Conservation (phyloP, 805 yeast genomes). For the Cyberlindnera maclurae region DNA sequence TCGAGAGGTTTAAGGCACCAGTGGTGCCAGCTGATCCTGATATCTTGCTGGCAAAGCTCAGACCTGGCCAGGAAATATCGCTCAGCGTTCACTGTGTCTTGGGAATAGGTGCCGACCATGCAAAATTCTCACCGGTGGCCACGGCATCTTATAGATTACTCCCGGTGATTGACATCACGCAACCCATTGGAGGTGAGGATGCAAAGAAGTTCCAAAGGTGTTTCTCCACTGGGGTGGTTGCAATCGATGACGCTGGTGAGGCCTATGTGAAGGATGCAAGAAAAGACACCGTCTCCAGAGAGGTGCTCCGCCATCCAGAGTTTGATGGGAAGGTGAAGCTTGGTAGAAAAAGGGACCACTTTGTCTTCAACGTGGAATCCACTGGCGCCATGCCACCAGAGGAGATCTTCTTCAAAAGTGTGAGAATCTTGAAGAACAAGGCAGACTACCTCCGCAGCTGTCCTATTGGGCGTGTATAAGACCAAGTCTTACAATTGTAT, state of each 20-base stretch:
- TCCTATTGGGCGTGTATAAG: constrained; percentile 50
- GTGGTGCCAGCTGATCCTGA: constrained; percentile 82
- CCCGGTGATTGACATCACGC: constrained; percentile 74
- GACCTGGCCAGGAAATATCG: constrained; percentile 96
- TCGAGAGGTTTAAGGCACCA: constrained; percentile 61
- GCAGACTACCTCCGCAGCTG: constrained; percentile 73
- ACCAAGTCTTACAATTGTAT: background rate
- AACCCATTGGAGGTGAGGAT: constrained; percentile 67
- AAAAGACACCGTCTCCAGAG: constrained; percentile 94
- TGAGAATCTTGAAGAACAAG: constrained; percentile 78
- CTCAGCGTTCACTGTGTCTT: constrained; percentile 84
- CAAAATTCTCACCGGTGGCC: constrained; percentile 94
- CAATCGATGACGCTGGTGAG: constrained; percentile 52
- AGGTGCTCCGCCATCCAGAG: constrained; percentile 89
- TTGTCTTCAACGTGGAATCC: constrained; percentile 89
- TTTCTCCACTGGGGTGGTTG: constrained; percentile 92
- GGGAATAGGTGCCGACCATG: constrained; percentile 93
- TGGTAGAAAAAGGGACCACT: constrained; percentile 88
- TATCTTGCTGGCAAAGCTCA: constrained; percentile 80
- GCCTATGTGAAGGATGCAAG: constrained; percentile 87
- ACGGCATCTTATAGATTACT: constrained; percentile 93
- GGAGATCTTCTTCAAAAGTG: constrained; percentile 88
- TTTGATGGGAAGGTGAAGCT: constrained; percentile 83
- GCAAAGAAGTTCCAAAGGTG: constrained; percentile 81
- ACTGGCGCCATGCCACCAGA: constrained; percentile 97